Base-by-base conservation (phyloP, 2,329 filamentous ascomycete species). In the Xylaria hypoxylon region DNA sequence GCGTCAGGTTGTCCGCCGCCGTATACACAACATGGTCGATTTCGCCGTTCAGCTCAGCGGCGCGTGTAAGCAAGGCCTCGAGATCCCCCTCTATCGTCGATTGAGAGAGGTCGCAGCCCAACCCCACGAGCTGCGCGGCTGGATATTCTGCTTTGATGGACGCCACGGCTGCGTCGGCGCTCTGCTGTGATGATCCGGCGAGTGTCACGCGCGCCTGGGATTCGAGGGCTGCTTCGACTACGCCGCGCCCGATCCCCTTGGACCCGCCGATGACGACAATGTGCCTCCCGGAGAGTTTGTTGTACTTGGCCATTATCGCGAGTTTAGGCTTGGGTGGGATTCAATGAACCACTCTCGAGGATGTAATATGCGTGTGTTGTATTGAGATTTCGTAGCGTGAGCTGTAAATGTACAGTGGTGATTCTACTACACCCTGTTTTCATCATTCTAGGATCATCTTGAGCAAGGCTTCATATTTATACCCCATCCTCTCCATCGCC, bases 261-360 rank as follows among this genome's bases (percentile, higher is more conserved):
- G 62, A 67, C 11, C 74, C 75, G 57, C 75, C 75, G 68, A 77
- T 74, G 26, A 76, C 72, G 71, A 76, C 68, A 45, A 77, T 65
- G 65, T 77, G 75, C 68, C 75, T 75, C 44, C 70, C 72, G 5
- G 70, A 72, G 59, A 77, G 74, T 48, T 76, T 76, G 72, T 76
- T 76, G 68, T 71, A 75, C 51, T 76, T 76, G 50, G 73, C 68
- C 74, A 76, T 77, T 58, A 42, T 53, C 33, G 1, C 38, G 11
- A n/a, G n/a, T n/a, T n/a, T n/a, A n/a, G n/a, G n/a, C n/a, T n/a
- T n/a, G n/a, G 40, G 13, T 42, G n/a, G 5, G 40, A 42, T 42
- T 42, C 5, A 42, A n/a, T 42, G 11, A 33, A 8, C 2, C 31
- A 33, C 31, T 33, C 7, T 33, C 7, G 7, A 33, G 31, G 11